phyloP scores from a whole-genome alignment of 768 basidiomycete species.

The Chiua virens region DNA sequence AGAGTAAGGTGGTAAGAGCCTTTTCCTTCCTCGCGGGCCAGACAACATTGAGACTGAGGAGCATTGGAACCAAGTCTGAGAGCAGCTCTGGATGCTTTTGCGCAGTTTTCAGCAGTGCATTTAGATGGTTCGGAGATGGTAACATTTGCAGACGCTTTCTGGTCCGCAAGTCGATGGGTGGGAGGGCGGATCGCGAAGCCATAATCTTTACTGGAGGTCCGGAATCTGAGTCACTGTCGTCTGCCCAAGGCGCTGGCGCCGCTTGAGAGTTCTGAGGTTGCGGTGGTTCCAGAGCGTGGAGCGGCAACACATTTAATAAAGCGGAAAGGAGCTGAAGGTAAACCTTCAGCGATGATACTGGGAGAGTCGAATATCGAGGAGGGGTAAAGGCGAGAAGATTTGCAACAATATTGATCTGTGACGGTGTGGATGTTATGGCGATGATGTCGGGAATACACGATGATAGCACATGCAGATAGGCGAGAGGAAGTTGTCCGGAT shows the following conservation, averaged over 20 bases:
- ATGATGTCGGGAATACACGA: constrained; percentile 31
- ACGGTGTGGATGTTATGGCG: constrained; percentile 30
- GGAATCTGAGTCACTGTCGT: constrained; percentile 44
- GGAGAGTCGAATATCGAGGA: constrained; percentile 56
- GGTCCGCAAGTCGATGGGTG: constrained; percentile 57
- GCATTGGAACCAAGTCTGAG: constrained; percentile 52
- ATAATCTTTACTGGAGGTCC: constrained; percentile 33
- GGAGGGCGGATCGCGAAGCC: constrained; percentile 31
- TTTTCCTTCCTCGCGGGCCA: constrained; percentile 61
- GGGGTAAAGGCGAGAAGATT: constrained; percentile 68
- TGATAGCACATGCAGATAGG: constrained; percentile 35
- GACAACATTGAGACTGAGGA: constrained; percentile 55
- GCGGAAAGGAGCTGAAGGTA: constrained; percentile 55
- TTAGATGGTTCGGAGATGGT: constrained; percentile 51
- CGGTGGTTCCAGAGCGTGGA: constrained; percentile 50
- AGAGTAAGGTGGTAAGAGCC: constrained; percentile 55
- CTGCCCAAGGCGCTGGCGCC: constrained; percentile 16
- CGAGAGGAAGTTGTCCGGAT: constrained; percentile 62
- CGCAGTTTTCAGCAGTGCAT: constrained; percentile 47
- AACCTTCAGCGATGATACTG: constrained; percentile 42
- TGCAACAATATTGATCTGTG: constrained; percentile 61
- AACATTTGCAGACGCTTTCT: constrained; percentile 63
- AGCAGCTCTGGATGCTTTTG: constrained; percentile 41
- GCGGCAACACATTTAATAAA: constrained; percentile 54
- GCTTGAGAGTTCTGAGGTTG: constrained; percentile 16